Base-by-base conservation (phyloP, 2,329 filamentous ascomycete genomes). In the Simplicillium aogashimaense region DNA sequence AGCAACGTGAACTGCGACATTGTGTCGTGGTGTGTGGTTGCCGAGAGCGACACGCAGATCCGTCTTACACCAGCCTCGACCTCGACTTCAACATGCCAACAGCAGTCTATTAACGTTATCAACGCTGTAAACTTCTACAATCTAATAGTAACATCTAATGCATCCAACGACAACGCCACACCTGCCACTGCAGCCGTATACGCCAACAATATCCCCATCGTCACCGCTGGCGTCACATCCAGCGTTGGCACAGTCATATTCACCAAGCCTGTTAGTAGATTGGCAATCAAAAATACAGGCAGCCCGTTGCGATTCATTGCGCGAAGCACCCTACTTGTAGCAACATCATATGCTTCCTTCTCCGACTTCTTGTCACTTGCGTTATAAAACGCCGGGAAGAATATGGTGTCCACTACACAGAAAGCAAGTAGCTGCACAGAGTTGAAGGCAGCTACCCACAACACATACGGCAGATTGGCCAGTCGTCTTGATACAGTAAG, bases 381-480 rank as follows among this genome's bases (percentile, higher is more conserved):
- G 45, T 72, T 77, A 59, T 87, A 77, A 6, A 83, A 73, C 2
- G 70, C 66, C 1, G 86, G 85, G 59, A 95, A 94, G 59, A 89
- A 80, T 3, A 85, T 18, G 3, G 75, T 80, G 58, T 98, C 90
- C 17, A 92, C 72, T 12, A 81, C 57, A 53, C 81, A 88, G 59
- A 90, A 95, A 2, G 82, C 70, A 7, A 86, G 67, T 9, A 98
- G 68, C 57, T 95, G 87, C n/a, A 74, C 70, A 45, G 77, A 81
- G 65, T 97, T 98, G 69, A 92, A 95, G 3, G 86, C 82, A n/a
- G 81, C 74, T 7, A 94, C 83, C 88, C 90, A 97, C 35, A 95
- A 69, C 34, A 97, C 75, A 57, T 98, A 98, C 0, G 92, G 88
- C 46, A 95, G 71, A 53, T 98, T 98, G 8, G 90, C 92, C 42